Evolutionary conservation across 441 rosid species (phyloP), one percentile per base, ranked within the genome.

Genomic region (Gossypium trilobum): DNA sequence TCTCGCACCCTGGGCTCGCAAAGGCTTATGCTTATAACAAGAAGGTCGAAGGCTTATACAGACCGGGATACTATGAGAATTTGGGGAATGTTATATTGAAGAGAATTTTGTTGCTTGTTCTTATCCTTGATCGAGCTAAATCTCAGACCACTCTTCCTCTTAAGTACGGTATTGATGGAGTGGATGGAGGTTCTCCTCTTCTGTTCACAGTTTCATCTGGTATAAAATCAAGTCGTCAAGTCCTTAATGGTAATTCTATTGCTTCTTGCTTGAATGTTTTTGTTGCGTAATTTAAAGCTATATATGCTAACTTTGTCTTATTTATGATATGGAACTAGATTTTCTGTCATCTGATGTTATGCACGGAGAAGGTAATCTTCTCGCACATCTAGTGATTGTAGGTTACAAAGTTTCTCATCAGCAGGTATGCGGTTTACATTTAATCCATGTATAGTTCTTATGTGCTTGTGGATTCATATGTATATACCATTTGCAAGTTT

Each of bases 281-380:
- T 50, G 10, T 31, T 14, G 52, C 3, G 19, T 9, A 39, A 10
- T 68, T 29, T 75, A 6, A 19, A 70, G 48, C 33, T 4, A n/a
- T 4, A 11, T 65, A n/a, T 64, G 22, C 22, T 79, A 71, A 77
- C 57, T 68, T 62, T 44, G 36, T 68, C 54, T 62, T 73, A 51
- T 80, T 70, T 67, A 72, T 81, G 74, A 74, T 86, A 67, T 76
- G 55, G 71, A 79, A 68, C 69, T 76, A 94, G 97, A 90, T 75
- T 83, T 92, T 70, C 78, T 94, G 76, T 81, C 98, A 48, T 78
- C 94, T 29, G 98, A 94, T 74, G 85, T 89, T 60, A 94, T 90
- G 98, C 97, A 83, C 39, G 98, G 98, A 76, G 97, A 92, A 84
- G 98, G 98, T 72, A 90, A 88, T 85, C 89, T 94, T 73, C 85